phyloP scores from a whole-genome alignment of 371 early-diverging fungal genomes.

The Haplosporangium sp. region DNA sequence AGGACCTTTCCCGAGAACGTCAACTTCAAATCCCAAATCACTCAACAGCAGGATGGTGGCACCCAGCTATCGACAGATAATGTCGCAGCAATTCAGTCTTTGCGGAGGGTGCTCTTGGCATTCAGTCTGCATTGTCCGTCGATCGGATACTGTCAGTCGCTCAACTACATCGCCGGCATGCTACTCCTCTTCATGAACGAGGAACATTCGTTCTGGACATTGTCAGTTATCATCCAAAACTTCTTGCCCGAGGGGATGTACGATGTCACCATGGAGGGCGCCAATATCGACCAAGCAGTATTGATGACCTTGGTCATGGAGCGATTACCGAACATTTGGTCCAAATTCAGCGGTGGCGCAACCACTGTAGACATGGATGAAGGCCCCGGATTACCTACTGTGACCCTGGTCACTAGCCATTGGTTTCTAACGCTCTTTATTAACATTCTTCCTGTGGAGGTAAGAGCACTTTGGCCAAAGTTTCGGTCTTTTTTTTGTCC shows the following conservation, averaged over 20 bases:
- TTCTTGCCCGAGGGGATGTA: slow-evolving; percentile 84
- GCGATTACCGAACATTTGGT: slow-evolving; percentile 68
- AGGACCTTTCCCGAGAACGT: slow-evolving; percentile 87
- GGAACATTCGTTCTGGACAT: slow-evolving; percentile 85
- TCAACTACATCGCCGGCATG: slow-evolving; percentile 85
- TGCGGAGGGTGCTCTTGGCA: slow-evolving; percentile 78
- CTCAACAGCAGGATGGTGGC: slow-evolving; percentile 50
- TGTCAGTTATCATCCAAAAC: slow-evolving; percentile 78
- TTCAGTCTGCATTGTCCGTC: slow-evolving; percentile 72
- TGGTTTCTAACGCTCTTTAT: slow-evolving; percentile 90
- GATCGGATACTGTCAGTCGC: slow-evolving; percentile 89
- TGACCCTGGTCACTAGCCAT: slow-evolving; percentile 81
- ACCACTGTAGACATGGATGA: slow-evolving; percentile 67
- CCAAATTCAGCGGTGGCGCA: slow-evolving; percentile 61
- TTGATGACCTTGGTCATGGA: slow-evolving; percentile 73
- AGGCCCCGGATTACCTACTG: slow-evolving; percentile 70
- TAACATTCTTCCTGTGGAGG: slow-evolving; percentile 82
- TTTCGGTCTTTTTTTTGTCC: background rate
- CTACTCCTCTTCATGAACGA: slow-evolving; percentile 83
- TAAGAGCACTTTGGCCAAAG: slow-evolving; percentile 20
- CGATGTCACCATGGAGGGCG: slow-evolving; percentile 81
- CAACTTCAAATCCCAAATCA: slow-evolving; percentile 66
- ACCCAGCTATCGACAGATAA: slow-evolving; percentile 58
- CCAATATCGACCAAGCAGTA: slow-evolving; percentile 80
- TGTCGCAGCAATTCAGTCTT: slow-evolving; percentile 67